phyloP scores from a whole-genome alignment of 768 basidiomycete genomes.

The Kwoniella shandongensis region DNA sequence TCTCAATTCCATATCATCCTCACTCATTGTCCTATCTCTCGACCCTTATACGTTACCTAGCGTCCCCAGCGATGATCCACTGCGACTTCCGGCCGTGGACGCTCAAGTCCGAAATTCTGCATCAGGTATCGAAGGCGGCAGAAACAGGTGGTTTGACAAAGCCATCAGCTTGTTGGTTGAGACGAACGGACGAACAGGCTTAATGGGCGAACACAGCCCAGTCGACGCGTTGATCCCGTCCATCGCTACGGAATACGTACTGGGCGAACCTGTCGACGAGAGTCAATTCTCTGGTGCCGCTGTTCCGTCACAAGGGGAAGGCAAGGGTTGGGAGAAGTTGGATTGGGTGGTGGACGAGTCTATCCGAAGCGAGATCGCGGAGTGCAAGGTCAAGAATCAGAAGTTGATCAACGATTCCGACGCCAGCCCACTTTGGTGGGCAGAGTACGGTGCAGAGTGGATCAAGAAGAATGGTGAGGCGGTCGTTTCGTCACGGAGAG shows the following conservation, averaged over 20 bases:
- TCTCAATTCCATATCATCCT: constrained; percentile 67
- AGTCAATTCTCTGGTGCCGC: constrained; percentile 28
- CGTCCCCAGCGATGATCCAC: constrained; percentile 40
- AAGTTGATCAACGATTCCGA: constrained; percentile 75
- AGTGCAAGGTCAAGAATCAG: constrained; percentile 63
- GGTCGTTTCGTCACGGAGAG: background rate
- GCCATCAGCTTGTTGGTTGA: constrained; percentile 78
- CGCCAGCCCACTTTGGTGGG: constrained; percentile 76
- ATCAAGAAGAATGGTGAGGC: constrained; percentile 70
- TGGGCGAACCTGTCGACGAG: constrained; percentile 67
- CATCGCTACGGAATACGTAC: constrained; percentile 77
- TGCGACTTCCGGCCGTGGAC: constrained; percentile 58
- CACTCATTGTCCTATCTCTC: constrained; percentile 75
- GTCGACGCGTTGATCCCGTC: constrained; percentile 88
- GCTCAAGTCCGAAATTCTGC: constrained; percentile 75
- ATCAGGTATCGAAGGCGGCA: constrained; percentile 62
- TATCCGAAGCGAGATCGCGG: constrained; percentile 61
- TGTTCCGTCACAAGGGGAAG: background rate
- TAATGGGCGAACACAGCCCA: constrained; percentile 85
- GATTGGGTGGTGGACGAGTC: constrained; percentile 72
- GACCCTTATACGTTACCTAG: constrained; percentile 66
- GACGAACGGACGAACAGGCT: constrained; percentile 76
- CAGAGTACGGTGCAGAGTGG: constrained; percentile 81
- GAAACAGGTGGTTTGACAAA: constrained; percentile 91
- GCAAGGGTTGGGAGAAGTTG: constrained; percentile 62